Conservation (phyloP, 1,284 basidiomycete species). For the Sporisorium iseilematis-ciliati region DNA sequence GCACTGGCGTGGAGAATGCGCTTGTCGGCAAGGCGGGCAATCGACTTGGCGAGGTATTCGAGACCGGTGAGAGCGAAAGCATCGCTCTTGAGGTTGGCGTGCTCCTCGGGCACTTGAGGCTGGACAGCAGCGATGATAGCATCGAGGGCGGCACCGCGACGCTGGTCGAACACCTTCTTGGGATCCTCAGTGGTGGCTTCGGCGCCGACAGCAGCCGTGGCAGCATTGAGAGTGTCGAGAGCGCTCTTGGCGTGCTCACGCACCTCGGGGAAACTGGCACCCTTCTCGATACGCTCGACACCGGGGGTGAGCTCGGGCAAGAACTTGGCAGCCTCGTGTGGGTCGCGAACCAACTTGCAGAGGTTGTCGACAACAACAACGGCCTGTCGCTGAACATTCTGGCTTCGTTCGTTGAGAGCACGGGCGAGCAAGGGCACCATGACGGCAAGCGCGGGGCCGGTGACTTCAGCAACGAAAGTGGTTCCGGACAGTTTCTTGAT, state of each 20-base stretch:
- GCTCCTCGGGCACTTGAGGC: constrained; percentile 52
- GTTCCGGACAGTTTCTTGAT: constrained; percentile 95
- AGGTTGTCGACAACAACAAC: constrained; percentile 92
- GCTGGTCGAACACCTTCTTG: constrained; percentile 53
- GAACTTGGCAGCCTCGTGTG: constrained; percentile 88
- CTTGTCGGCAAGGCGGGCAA: constrained; percentile 67
- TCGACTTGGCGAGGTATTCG: constrained; percentile 59
- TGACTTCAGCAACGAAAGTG: constrained; percentile 97
- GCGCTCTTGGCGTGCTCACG: constrained; percentile 67
- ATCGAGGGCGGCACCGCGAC: constrained; percentile 57
- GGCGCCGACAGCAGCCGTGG: constrained; percentile 51
- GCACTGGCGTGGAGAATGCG: constrained; percentile 63
- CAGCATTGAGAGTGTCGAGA: constrained; percentile 61
- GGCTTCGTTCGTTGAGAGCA: constrained; percentile 94
- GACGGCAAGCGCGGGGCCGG: constrained; percentile 93
- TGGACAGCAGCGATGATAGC: constrained; percentile 54
- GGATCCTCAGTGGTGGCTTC: constrained; percentile 58
- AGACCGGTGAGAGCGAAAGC: constrained; percentile 60
- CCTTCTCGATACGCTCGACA: constrained; percentile 88
- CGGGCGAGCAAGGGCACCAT: constrained; percentile 92
- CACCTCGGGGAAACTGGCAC: constrained; percentile 95
- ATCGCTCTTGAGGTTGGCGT: constrained; percentile 60
- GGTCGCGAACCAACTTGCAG: constrained; percentile 95
- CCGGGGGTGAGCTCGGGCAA: constrained; percentile 89
- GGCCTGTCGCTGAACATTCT: constrained; percentile 78